Conservation (phyloP, 345 rosid species). For the Viola odorata region DNA sequence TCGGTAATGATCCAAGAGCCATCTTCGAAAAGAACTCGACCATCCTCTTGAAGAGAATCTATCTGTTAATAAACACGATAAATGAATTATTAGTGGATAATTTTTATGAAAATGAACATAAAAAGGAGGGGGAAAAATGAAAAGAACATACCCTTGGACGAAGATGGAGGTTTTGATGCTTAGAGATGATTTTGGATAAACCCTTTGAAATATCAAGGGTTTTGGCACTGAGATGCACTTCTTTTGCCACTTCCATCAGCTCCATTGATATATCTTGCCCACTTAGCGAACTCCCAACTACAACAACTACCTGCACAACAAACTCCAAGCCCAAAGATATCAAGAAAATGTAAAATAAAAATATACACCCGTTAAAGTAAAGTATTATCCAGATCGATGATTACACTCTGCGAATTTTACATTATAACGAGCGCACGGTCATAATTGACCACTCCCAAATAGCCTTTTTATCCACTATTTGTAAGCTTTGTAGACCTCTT, state of each 20-base stretch:
- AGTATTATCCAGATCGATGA: too few relatives aligned
- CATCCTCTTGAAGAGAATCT: slow-evolving; percentile 58
- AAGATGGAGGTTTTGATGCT: slow-evolving; percentile 50
- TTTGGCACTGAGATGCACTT: slow-evolving; percentile 69
- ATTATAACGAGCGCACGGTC: too few relatives aligned
- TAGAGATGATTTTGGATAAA: slow-evolving; percentile 66
- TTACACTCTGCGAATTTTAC: too few relatives aligned
- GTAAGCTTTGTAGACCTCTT: too few relatives aligned
- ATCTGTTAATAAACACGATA: slow-evolving; percentile 37
- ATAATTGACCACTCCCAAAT: too few relatives aligned
- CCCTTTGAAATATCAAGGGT: slow-evolving; percentile 51
- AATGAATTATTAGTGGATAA: not conserved
- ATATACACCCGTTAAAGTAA: too few relatives aligned
- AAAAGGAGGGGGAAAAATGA: not conserved
- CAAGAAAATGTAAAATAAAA: too few relatives aligned
- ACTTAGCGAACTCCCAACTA: slow-evolving; percentile 74
- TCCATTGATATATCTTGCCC: slow-evolving; percentile 95
- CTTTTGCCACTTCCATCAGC: slow-evolving; percentile 67
- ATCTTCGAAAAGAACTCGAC: slow-evolving; percentile 52
- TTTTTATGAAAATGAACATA: too few relatives aligned
- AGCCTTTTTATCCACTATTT: too few relatives aligned
- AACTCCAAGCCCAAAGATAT: too few relatives aligned
- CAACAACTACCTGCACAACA: slow-evolving; percentile 58
- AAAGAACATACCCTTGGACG: slow-evolving; percentile 45
- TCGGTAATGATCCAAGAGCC: slow-evolving; percentile 62